These are phyloP conservation scores for Holtermanniella nyarrowii DNA, from an alignment of 768 basidiomycete genomes.

Conservation along the genomic window DNA sequence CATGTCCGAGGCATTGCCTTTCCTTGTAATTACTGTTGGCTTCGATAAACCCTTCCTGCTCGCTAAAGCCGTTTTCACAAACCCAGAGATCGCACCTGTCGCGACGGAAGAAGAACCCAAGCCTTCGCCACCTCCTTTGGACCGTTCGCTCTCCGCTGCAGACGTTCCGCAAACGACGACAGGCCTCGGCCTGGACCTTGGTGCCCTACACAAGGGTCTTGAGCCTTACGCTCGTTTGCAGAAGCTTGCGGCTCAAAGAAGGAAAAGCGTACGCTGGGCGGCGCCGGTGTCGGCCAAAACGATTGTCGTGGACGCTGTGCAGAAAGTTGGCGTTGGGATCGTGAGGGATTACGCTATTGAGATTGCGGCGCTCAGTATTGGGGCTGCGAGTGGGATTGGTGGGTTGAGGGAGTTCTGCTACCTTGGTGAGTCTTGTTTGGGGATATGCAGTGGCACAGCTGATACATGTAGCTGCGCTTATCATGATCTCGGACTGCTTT, in stretches of 20 bases:
- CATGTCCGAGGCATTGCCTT: constrained; percentile 89
- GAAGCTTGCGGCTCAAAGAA: constrained; percentile 34
- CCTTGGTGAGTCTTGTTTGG: constrained; percentile 42
- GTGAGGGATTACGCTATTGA: constrained; percentile 89
- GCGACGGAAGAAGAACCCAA: constrained; percentile 29
- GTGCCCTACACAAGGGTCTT: constrained; percentile 33
- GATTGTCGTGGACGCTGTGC: constrained; percentile 73
- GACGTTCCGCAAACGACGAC: constrained; percentile 3
- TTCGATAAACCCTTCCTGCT: constrained; percentile 95
- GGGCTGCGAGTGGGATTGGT: constrained; percentile 74
- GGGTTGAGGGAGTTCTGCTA: constrained; percentile 91
- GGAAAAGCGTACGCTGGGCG: constrained; percentile 40
- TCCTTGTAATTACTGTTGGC: constrained; percentile 93
- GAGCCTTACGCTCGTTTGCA: constrained; percentile 39
- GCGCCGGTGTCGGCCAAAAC: constrained; percentile 57
- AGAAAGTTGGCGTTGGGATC: constrained; percentile 66
- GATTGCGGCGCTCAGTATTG: constrained; percentile 75
- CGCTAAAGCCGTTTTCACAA: constrained; percentile 76
- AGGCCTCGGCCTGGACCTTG: constrained; percentile 28
- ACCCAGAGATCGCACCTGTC: constrained; percentile 49
- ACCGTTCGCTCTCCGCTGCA: constrained; percentile 1
- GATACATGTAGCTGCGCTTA: constrained; percentile 55
- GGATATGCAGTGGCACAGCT: background rate
- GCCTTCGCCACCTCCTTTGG: constrained; percentile 2
- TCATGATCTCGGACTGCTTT: constrained; percentile 74